phyloP scores from a whole-genome alignment of 495 filamentous ascomycete genomes.

The Penicillium fimorum region DNA sequence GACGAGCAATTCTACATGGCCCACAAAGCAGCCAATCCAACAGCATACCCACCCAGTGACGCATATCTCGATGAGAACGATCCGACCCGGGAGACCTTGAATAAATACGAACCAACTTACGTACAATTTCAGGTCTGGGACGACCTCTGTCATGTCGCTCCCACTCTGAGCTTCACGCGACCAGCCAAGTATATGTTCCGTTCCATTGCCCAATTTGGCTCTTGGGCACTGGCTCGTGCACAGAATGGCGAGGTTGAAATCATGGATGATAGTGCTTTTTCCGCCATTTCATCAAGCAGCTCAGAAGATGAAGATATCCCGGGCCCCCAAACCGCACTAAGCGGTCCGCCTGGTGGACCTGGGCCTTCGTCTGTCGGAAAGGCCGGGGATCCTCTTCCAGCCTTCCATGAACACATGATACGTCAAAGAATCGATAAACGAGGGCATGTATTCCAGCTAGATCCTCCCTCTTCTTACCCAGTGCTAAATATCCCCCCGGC shows the following conservation, averaged over 20 bases:
- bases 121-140: slow-evolving; percentile 98
- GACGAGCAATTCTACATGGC: slow-evolving; percentile 96
- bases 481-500: slow-evolving; percentile 60
- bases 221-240: slow-evolving; percentile 82
- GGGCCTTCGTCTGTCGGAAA: slow-evolving; percentile 58
- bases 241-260: slow-evolving; percentile 79
- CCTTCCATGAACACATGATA: slow-evolving; percentile 83
- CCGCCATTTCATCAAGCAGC: slow-evolving; percentile 64
- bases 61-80: slow-evolving; percentile 63
- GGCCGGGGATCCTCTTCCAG: slow-evolving; percentile 77
- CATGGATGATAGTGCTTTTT: slow-evolving; percentile 71
- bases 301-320: slow-evolving; percentile 36
- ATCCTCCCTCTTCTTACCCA: slow-evolving; percentile 56
- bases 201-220: slow-evolving; percentile 84
- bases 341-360: slow-evolving; percentile 15
- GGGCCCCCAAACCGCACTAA: slow-evolving; percentile 21
- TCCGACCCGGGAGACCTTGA: slow-evolving; percentile 51
- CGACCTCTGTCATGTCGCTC: slow-evolving; percentile 86
- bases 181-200: slow-evolving; percentile 95
- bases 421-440: slow-evolving; percentile 79
- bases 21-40: slow-evolving; percentile 85
- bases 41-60: slow-evolving; percentile 67
- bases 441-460: slow-evolving; percentile 66
- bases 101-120: slow-evolving; percentile 74
- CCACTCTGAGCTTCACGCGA: slow-evolving; percentile 86